These are phyloP conservation scores for Trichoderma parareesei DNA, from an alignment of 495 filamentous ascomycete species.

Conservation along the genomic window DNA sequence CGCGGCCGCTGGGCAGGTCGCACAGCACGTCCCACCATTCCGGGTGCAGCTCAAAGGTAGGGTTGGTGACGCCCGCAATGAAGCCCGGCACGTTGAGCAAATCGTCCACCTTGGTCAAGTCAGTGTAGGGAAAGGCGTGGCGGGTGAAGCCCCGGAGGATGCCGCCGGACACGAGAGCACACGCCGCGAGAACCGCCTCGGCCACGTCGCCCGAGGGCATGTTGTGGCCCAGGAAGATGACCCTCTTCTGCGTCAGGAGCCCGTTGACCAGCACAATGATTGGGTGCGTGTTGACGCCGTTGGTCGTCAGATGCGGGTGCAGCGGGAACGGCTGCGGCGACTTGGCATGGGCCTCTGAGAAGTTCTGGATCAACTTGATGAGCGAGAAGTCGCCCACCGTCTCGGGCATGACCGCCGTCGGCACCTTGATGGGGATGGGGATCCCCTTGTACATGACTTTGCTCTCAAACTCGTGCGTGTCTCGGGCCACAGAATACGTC, in stretches of 20 bases:
- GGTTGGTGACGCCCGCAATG: constrained; percentile 96
- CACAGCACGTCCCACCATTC: constrained; percentile 99
- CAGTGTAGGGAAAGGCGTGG: constrained; percentile 98
- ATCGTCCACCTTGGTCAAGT: constrained; percentile 96
- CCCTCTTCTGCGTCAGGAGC: constrained; percentile 89
- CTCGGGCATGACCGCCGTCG: constrained; percentile 85
- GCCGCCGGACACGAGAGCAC: constrained; percentile 89
- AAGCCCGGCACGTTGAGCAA: constrained; percentile 93
- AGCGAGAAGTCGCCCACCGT: constrained; percentile 97
- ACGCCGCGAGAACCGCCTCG: constrained; percentile 89
- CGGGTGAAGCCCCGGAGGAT: constrained; percentile 89
- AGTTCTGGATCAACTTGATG: constrained; percentile 93
- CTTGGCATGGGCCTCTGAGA: constrained; percentile 69
- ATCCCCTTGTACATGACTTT: constrained; percentile 91
- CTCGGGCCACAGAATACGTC: constrained; percentile 64
- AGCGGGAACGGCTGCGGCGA: constrained; percentile 78
- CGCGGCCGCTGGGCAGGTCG: constrained; percentile 82
- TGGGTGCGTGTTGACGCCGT: constrained; percentile 69
- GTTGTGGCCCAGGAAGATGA: constrained; percentile 93
- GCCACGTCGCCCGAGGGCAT: constrained; percentile 90
- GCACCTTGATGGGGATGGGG: constrained; percentile 92
- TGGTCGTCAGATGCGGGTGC: constrained; percentile 90
- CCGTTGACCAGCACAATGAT: constrained; percentile 72
- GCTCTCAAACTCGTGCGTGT: constrained; percentile 96
- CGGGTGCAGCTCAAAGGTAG: constrained; percentile 84